A percentile compares a stretch with the other conserved stretches of the same genome.
phyloP scores from a whole-genome alignment of 768 basidiomycete genomes.

The Lactarius vividus region DNA sequence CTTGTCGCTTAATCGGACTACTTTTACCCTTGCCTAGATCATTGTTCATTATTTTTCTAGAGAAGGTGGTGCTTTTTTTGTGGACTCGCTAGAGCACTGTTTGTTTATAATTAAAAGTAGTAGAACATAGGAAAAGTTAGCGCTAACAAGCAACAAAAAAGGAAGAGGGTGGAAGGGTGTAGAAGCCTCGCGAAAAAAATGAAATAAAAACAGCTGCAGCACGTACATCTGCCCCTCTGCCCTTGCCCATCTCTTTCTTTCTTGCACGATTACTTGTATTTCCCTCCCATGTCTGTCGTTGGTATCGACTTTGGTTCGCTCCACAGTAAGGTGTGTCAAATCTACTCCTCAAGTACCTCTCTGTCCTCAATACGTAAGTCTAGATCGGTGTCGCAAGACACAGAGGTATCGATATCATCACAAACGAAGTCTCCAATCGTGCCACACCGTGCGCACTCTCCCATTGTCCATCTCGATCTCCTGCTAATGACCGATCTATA shows the following conservation, averaged over 20 bases:
- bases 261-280: conserved; percentile 9
- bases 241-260: conserved; percentile 2
- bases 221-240: conserved; percentile 9
- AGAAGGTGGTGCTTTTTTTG: neutral
- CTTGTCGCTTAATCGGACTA: neutral
- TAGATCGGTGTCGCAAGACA: conserved; percentile 95
- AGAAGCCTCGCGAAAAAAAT: conserved; percentile 30
- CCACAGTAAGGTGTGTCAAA: conserved; percentile 69
- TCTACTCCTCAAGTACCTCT: neutral
- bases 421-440: conserved; percentile 97
- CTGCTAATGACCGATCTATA: conserved; percentile 34
- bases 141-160: neutral
- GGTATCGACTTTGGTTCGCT: conserved; percentile 93
- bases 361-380: conserved; percentile 25
- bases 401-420: conserved; percentile 97
- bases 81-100: neutral
- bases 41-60: too few relatives aligned
- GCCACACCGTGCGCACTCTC: conserved; percentile 77
- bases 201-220: conserved; percentile 12
- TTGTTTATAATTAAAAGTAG: neutral
- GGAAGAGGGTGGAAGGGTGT: conserved; percentile 19
- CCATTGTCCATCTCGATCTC: neutral
- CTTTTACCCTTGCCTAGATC: neutral
- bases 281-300: conserved; percentile 76
- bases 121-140: neutral